Conservation (phyloP, 2,329 filamentous ascomycete genomes). For the Colletotrichum sp. region DNA sequence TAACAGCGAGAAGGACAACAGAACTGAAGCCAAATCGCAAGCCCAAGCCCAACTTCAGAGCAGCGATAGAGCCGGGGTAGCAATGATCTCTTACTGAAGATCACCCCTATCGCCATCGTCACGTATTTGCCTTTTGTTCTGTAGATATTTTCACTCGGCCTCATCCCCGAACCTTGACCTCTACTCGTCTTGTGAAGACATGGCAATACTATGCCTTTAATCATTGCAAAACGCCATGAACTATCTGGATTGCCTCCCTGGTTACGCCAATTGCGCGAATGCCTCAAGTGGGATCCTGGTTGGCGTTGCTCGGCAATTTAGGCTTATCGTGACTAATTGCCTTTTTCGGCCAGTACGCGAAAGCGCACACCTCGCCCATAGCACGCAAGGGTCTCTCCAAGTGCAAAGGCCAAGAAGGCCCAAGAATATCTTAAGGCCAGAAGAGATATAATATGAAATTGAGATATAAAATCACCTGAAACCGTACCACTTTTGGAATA, state of each 20-base stretch:
- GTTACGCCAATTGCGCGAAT: not conserved
- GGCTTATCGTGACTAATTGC: not conserved
- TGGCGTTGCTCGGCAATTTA: not conserved
- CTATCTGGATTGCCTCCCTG: not conserved
- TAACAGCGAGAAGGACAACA: too few species aligned
- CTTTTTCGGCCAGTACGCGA: not conserved
- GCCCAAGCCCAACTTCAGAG: too few species aligned
- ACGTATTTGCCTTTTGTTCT: too few species aligned
- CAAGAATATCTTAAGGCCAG: not conserved
- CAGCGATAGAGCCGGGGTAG: too few species aligned
- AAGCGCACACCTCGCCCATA: not conserved
- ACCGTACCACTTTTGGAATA: not conserved
- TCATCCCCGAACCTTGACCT: too few species aligned
- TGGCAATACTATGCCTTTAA: fast-evolving
- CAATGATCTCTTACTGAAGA: too few species aligned
- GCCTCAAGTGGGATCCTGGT: not conserved
- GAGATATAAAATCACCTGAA: not conserved
- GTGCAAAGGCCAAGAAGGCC: not conserved
- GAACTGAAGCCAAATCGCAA: too few species aligned
- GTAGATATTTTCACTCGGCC: too few species aligned
- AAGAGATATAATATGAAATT: not conserved
- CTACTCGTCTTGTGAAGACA: too few species aligned
- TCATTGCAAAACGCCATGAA: fast-evolving
- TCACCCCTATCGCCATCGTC: too few species aligned
- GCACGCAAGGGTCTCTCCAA: not conserved